Base-by-base conservation (phyloP, 441 rosid genomes). In the Pelargonium citronellum region DNA sequence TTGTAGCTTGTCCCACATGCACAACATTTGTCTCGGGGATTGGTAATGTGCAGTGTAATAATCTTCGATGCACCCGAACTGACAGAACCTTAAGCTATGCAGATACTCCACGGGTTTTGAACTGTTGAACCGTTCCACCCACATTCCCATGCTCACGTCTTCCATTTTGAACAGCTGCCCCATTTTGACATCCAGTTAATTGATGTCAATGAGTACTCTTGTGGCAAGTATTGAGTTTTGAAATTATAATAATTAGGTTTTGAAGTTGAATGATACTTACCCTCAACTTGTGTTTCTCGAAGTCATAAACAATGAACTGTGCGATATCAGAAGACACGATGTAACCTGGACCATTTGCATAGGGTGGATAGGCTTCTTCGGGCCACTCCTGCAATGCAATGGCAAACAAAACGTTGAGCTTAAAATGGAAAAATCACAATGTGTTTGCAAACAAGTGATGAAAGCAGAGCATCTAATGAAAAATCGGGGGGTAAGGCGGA, bases 31-130 rank as follows among this genome's bases (percentile, higher is more conserved):
- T 53, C 60, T 53, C 8, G 60, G 60, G 1, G 60, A 53, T 19
- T 53, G 60, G 60, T 53, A 53, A 53, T 53, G 60, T 15, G 60
- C 60, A 1, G 60, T 53, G 60, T 53, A 53, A 15, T 53, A 53
- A 53, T 53, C 60, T 53, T 53, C 60, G 20, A 53, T 53, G 60
- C 60, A 53, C 60, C 60, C 60, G 2, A 53, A 53, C 60, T 53
- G 60, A 16, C 60, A 53, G 20, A 53, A 53, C 20, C 13, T 53
- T 5, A 53, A 13, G 60, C 60, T 53, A 19, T 53, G 60, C 9
- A 53, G 20, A 53, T 53, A 53, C 60, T 53, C 60, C 60, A 53
- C 60, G 2, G 20, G 9, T 19, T n/a, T 53, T n/a, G 60, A n/a
- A 5, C 60, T 16, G 20, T 53, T 53, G 13, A 53, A 53, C 60